phyloP scores from a whole-genome alignment of 805 yeast genomes.

The Candida ortonii region DNA sequence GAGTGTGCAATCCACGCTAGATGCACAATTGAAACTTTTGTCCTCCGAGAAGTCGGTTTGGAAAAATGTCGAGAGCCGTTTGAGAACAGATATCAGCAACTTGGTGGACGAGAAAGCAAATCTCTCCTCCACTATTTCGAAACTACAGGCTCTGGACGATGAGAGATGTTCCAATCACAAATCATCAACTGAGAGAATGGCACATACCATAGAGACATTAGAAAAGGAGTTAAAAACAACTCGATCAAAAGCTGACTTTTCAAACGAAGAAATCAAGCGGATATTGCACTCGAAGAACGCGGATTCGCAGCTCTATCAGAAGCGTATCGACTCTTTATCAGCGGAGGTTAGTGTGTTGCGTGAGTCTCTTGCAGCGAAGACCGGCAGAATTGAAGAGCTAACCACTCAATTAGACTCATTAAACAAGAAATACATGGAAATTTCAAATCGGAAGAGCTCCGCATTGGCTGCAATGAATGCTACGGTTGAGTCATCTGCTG shows the following conservation, averaged over 20 bases:
- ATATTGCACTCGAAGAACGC: conserved; percentile 52
- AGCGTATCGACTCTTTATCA: conserved; percentile 55
- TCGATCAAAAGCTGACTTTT: conserved; percentile 46
- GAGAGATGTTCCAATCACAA: conserved; percentile 56
- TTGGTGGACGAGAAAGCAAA: conserved; percentile 57
- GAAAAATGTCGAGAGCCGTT: conserved; percentile 45
- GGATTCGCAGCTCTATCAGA: conserved; percentile 54
- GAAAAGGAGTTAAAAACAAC: conserved; percentile 44
- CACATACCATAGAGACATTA: conserved; percentile 47
- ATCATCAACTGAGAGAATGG: conserved; percentile 49
- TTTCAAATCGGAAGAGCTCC: conserved; percentile 28
- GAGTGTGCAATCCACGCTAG: conserved; percentile 41
- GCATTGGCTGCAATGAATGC: conserved; percentile 28
- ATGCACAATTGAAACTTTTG: conserved; percentile 45
- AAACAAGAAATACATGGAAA: conserved; percentile 30
- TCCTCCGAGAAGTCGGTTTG: conserved; percentile 54
- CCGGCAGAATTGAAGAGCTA: conserved; percentile 38
- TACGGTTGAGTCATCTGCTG: conserved; percentile 21
- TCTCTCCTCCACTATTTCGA: conserved; percentile 54
- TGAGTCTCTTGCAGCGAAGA: conserved; percentile 42
- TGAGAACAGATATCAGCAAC: conserved; percentile 50
- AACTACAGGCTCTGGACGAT: conserved; percentile 56
- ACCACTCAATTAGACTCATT: conserved; percentile 36
- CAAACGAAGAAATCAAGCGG: conserved; percentile 50
- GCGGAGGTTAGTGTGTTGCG: conserved; percentile 41